Evolutionary conservation across 306 rosid species (phyloP), one percentile per base, ranked within the genome.

Genomic region (Gastrolobium bilobum): DNA sequence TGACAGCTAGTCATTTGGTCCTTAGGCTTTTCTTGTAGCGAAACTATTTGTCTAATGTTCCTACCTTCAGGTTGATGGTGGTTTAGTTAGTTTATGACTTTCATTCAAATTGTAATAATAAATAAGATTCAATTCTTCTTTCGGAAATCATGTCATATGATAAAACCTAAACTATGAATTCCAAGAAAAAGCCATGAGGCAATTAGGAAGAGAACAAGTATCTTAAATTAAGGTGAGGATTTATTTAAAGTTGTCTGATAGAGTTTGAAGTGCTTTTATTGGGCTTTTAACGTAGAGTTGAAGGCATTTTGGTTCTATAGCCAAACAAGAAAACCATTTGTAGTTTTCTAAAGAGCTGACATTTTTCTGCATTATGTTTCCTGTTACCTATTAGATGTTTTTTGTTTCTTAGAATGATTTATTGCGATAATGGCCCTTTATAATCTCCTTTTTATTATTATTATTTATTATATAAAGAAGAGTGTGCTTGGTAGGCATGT

Each of bases 121-220:
- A 34, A 31, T 31, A 57, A 46, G 20, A 10, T 61, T 10, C 33
- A 39, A 20, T 48, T 83, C 67, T 64, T 13, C 48, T 83, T 71
- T 64, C n/a, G 46, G 71, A 31, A 69, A 48, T 76, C 74, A 29
- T 67, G 39, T 15, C 63, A 67, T 40, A 15, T n/a, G 31, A 54
- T 46, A 56, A 44, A 20, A 35, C 10, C 52, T 35, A n/a, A 40
- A 73, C 9, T 4, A 76, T 37, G 65, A 48, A 79, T 53, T 68
- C 57, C 46, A 40, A 13, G 56, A 14, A 73, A 13, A 52, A 62
- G 73, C 46, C 37, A 4, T 3, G 47, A 40, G 47, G 14, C 73
- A 42, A 61, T 53, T 76, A 51, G 35, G 58, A 53, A 73, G 26
- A 29, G 65, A 72, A 43, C 65, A 31, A 9, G 51, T 3, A 7